Percentiles rank a stretch among this genome's conserved stretches.
Conservation (phyloP, 371 early-diverging fungal species). For the Thermomucor indicae-seudaticae region DNA sequence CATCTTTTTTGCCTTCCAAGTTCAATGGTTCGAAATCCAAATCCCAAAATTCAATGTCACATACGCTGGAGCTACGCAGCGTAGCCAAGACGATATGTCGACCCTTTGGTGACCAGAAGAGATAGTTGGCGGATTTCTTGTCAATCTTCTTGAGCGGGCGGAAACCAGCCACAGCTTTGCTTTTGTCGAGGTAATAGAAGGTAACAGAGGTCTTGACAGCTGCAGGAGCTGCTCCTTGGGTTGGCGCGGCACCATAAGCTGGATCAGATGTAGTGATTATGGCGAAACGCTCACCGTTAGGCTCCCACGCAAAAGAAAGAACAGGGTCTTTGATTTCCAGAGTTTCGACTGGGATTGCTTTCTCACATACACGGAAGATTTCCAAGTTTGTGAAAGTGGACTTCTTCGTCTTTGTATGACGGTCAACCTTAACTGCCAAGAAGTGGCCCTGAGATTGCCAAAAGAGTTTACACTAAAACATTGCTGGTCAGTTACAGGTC, state of each 20-base stretch:
- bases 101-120: slow-evolving; percentile 97
- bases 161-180: slow-evolving; percentile 60
- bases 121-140: slow-evolving; percentile 76
- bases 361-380: slow-evolving; percentile 90
- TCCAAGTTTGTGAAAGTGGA: slow-evolving; percentile 85
- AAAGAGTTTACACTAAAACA: slow-evolving; percentile 67
- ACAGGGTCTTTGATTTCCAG: slow-evolving; percentile 87
- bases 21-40: slow-evolving; percentile 70
- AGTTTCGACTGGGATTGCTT: slow-evolving; percentile 93
- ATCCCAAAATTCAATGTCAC: slow-evolving; percentile 94
- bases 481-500: background rate
- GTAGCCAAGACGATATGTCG: slow-evolving; percentile 90
- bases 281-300: slow-evolving; percentile 81
- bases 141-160: slow-evolving; percentile 62
- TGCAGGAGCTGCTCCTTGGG: slow-evolving; percentile 46
- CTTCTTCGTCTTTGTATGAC: slow-evolving; percentile 92
- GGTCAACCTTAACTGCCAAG: slow-evolving; percentile 90
- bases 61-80: slow-evolving; percentile 71
- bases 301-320: slow-evolving; percentile 93
- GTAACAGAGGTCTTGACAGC: slow-evolving; percentile 71
- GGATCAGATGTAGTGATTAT: slow-evolving; percentile 77
- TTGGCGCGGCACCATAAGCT: slow-evolving; percentile 44
- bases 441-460: slow-evolving; percentile 93
- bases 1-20: slow-evolving; percentile 40
- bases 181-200: slow-evolving; percentile 76